phyloP scores from a whole-genome alignment of 1,139 yeast species.

The Geotrichum phurueaensis region DNA sequence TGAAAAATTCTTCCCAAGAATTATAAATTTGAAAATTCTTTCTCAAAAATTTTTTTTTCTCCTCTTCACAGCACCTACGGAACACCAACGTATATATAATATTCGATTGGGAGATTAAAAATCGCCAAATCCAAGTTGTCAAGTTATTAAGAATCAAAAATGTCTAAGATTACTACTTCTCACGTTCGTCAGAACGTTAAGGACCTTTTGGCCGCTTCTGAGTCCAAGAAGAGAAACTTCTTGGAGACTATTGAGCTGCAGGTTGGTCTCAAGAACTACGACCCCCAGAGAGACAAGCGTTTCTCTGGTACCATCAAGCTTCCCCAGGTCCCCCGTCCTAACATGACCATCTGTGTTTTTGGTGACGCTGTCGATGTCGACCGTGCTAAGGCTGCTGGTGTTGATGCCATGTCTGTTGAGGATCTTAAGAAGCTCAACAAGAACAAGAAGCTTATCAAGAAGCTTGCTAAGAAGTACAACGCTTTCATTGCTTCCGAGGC shows the following conservation, averaged over 20 bases:
- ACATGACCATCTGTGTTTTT: conserved; percentile 99
- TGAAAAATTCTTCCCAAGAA: neutral
- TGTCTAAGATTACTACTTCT: conserved; percentile 91
- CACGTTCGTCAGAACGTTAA: conserved; percentile 97
- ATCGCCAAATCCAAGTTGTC: conserved; percentile 20
- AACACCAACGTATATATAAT: conserved; percentile 21
- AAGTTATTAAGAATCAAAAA: conserved; percentile 31
- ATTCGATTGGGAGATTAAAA: conserved; percentile 39
- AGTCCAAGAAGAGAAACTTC: conserved; percentile 99
- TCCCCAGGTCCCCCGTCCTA: conserved; percentile 99
- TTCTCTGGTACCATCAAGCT: conserved; percentile 99
- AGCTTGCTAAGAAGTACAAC: conserved; percentile 99
- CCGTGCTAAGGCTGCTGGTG: conserved; percentile 99
- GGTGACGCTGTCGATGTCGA: conserved; percentile 99
- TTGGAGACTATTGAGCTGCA: conserved; percentile 99
- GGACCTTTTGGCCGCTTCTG: conserved; percentile 87
- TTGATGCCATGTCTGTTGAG: conserved; percentile 99
- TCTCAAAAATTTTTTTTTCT: neutral
- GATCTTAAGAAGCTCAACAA: conserved; percentile 99
- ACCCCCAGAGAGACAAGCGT: conserved; percentile 99
- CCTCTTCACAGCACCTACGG: conserved; percentile 17
- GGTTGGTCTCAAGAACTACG: conserved; percentile 99
- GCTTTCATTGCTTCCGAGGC: conserved; percentile 99
- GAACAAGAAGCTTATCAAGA: conserved; percentile 99
- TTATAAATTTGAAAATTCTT: neutral